Evolutionary conservation across 2,329 filamentous ascomycete genomes (phyloP).

Genomic region (Volutella citrinella): DNA sequence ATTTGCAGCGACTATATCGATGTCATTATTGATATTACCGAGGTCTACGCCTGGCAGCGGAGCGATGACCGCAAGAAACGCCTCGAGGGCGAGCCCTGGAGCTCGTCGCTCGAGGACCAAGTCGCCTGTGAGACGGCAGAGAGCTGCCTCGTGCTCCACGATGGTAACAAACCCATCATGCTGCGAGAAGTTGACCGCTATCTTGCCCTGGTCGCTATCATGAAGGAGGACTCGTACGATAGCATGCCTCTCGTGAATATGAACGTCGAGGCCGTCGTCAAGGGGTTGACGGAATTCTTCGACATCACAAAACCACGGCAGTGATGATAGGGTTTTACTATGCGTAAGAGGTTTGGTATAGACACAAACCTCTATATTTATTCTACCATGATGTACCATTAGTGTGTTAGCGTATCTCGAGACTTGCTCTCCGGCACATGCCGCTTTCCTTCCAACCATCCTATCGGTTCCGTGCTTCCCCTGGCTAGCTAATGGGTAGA

Average conservation of each 20-base stretch:
- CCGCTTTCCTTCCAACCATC: background rate
- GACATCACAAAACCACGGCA: slow-evolving; percentile 62
- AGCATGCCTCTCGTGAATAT: slow-evolving; percentile 83
- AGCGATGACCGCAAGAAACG: slow-evolving; percentile 51
- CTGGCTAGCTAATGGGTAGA: too few relatives aligned
- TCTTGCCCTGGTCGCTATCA: slow-evolving; percentile 78
- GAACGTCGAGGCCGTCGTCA: slow-evolving; percentile 80
- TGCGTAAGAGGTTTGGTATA: slow-evolving; percentile 8
- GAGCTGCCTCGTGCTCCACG: slow-evolving; percentile 65
- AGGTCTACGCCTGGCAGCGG: slow-evolving; percentile 77
- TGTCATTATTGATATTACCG: slow-evolving; percentile 94
- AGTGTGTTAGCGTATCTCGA: slow-evolving; percentile 20
- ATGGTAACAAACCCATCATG: slow-evolving; percentile 62
- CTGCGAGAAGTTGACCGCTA: slow-evolving; percentile 70
- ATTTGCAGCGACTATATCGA: slow-evolving; percentile 99
- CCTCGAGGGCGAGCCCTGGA: slow-evolving; percentile 60
- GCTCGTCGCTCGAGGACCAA: slow-evolving; percentile 61
- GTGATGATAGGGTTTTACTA: slow-evolving; percentile 2
- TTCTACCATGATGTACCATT: slow-evolving; percentile 13
- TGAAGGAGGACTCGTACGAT: slow-evolving; percentile 81
- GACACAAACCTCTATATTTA: slow-evolving; percentile 8
- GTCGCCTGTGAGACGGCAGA: slow-evolving; percentile 64
- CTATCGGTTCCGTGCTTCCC: too few relatives aligned
- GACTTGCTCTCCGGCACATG: slow-evolving; percentile 5
- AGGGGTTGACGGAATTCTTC: slow-evolving; percentile 77